Evolutionary conservation across 345 rosid genomes (phyloP), one percentile per base, ranked within the genome.

Genomic region (Eucalyptus leucophloia): DNA sequence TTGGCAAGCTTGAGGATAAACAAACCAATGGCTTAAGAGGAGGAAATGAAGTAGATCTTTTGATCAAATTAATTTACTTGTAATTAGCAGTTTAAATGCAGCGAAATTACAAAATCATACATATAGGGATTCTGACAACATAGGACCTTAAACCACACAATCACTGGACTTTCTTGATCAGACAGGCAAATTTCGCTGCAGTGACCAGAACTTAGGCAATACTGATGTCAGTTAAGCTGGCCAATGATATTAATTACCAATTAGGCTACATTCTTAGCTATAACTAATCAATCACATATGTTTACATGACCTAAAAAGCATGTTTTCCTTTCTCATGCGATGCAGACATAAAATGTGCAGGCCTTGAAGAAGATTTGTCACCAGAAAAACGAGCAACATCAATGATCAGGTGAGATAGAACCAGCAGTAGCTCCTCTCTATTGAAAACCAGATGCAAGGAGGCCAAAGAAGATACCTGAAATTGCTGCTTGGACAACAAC

Each of bases 401-500:
- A 77, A 77, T 42, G 83, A 77, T 21, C 83, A 21, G 83, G 42
- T 21, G 47, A 12, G 44, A 37, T 6, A 56, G 45, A 37, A 77
- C 17, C 83, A 77, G 83, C 47, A 40, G 83, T 40, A 77, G 83
- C 47, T 21, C 45, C 83, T 21, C 83, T 77, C 42, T 37, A 77
- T 77, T 40, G 26, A 42, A 77, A 37, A 77, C 28, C 83, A 40
- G 47, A 77, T 21, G 83, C 83, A 77, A 77, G 45, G 83, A 40
- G 83, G 83, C 47, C 83, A 77, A 77, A 77, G 83, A 77, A 77
- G 83, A 37, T 11, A 77, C 83, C 95, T 89, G 91, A 89, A 89
- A 89, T 90, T 58, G 91, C 90, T 81, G 93, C 93, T 83, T 56
- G 47, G 49, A 87, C n/a, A 86, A 90, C 87, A 90, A 89, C 56